These are phyloP conservation scores for Tetrapisispora nanseiensis DNA, from an alignment of 805 yeast genomes.

Conservation along the genomic window DNA sequence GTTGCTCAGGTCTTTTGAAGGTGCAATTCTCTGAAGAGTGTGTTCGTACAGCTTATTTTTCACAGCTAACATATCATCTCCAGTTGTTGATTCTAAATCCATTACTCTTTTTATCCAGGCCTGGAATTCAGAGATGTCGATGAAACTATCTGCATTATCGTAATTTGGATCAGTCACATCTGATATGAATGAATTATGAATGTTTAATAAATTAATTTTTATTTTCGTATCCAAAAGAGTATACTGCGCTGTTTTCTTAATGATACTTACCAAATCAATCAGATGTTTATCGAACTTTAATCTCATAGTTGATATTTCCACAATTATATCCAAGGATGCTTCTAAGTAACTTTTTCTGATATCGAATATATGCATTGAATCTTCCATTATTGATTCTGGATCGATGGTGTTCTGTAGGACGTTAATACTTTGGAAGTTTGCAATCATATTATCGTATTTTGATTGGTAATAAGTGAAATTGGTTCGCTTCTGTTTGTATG, in stretches of 20 bases:
- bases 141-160: slow-evolving; percentile 2
- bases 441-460: slow-evolving; percentile 52
- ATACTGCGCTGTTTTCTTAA: slow-evolving; percentile 21
- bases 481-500: slow-evolving; percentile 46
- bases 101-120: slow-evolving; percentile 9
- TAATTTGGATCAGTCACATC: slow-evolving; percentile 4
- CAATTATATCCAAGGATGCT: slow-evolving; percentile 45
- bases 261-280: slow-evolving; percentile 6
- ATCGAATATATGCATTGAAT: slow-evolving; percentile 61
- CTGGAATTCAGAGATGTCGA: slow-evolving; percentile 4
- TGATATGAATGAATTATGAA: not conserved
- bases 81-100: slow-evolving; percentile 1
- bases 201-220: slow-evolving; percentile 4
- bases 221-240: slow-evolving; percentile 11
- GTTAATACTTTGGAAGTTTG: slow-evolving; percentile 46
- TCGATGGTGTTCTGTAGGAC: slow-evolving; percentile 33
- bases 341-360: slow-evolving; percentile 56
- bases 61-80: slow-evolving; percentile 39
- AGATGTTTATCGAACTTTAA: slow-evolving; percentile 16
- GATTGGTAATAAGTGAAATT: slow-evolving; percentile 53
- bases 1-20: slow-evolving; percentile 48
- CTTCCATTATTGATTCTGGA: slow-evolving; percentile 52
- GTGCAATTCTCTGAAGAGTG: slow-evolving; percentile 41
- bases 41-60: slow-evolving; percentile 52
- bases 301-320: slow-evolving; percentile 32